Evolutionary conservation across 2,329 filamentous ascomycete genomes (phyloP), one percentile per base, ranked within the genome.

Genomic region (Aspergillus sp.): DNA sequence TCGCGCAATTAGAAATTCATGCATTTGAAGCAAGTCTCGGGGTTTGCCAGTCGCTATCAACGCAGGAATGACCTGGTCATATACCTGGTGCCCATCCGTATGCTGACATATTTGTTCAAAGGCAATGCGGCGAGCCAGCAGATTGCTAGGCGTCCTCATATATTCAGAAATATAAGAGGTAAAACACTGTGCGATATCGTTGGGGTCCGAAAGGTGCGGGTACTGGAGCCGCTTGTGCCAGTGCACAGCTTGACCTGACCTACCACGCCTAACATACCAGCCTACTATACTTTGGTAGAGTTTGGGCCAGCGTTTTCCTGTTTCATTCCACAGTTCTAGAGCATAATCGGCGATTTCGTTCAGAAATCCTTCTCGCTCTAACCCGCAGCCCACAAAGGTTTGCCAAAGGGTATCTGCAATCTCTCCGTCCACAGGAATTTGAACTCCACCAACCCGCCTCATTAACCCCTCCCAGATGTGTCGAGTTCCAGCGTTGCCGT

Each of bases 21-120:
- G 81, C 78, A 82, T 81, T 17, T 68, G 67, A 8, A 79, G 64
- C 31, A 79, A 79, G 55, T 75, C 66, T 19, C 73, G 63, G 50
- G 73, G 68, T 40, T 73, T 63, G 23, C 74, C 71, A 37, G 69
- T 66, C 6, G 69, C 62, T 63, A 77, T 74, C 2, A 83, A 65
- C 17, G 62, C 60, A 15, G 75, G 68, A 25, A 83, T 72, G n/a
- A 79, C 65, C 23, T 68, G 70, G 3, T 66, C 66, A 62, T 84
- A 84, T 8, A 80, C 71, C 44, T 73, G 72, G 48, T 75, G 73
- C 44, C 73, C 68, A 5, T 69, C 60, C 11, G 70, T 68, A 11
- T 70, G 56, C 17, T 68, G 64, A 62, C 81, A 82, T 21, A 83
- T 75, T 8, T 64, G 65, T 45, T 71, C 73, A 50, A 83, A 75